Percentiles rank a stretch among this genome's conserved stretches.
These are phyloP conservation scores for Gossypium gossypioides DNA, from an alignment of 441 rosid species.

Conservation along the genomic window DNA sequence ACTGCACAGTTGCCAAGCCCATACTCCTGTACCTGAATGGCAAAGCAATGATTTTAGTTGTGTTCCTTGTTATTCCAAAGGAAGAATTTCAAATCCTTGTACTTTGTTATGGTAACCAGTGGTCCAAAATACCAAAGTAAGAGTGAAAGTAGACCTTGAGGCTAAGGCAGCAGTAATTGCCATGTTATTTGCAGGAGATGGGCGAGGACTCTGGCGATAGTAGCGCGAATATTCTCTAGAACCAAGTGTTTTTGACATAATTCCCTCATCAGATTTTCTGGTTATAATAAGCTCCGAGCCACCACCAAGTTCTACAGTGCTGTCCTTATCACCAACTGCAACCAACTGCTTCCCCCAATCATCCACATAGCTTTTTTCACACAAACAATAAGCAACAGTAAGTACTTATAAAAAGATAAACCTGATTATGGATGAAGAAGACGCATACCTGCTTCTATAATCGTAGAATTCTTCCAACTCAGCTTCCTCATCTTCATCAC, in stretches of 20 bases:
- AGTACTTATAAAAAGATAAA: neutral
- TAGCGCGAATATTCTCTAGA: constrained; percentile 78
- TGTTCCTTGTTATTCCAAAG: neutral
- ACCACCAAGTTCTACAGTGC: constrained; percentile 52
- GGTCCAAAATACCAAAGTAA: too few species aligned
- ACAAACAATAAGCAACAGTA: neutral
- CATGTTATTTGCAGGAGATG: constrained; percentile 40
- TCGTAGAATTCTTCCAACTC: constrained; percentile 91
- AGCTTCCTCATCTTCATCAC: constrained; percentile 76
- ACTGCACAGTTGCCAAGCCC: constrained; percentile 73
- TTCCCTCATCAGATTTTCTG: constrained; percentile 35
- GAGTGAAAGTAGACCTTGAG: constrained; percentile 41
- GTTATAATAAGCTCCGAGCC: constrained; percentile 86
- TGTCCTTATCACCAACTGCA: constrained; percentile 42
- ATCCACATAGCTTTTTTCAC: constrained; percentile 50
- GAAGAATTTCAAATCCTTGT: neutral
- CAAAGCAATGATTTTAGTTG: neutral
- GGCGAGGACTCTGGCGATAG: constrained; percentile 85
- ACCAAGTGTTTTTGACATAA: constrained; percentile 56
- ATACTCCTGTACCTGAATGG: constrained; percentile 61
- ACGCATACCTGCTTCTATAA: constrained; percentile 69
- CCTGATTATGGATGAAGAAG: neutral
- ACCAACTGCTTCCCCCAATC: constrained; percentile 64
- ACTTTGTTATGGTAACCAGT: too few species aligned
- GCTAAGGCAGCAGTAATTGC: constrained; percentile 55